Evolutionary conservation across 2,329 filamentous ascomycete genomes (phyloP).

Genomic region (Drechslerella dactyloides): DNA sequence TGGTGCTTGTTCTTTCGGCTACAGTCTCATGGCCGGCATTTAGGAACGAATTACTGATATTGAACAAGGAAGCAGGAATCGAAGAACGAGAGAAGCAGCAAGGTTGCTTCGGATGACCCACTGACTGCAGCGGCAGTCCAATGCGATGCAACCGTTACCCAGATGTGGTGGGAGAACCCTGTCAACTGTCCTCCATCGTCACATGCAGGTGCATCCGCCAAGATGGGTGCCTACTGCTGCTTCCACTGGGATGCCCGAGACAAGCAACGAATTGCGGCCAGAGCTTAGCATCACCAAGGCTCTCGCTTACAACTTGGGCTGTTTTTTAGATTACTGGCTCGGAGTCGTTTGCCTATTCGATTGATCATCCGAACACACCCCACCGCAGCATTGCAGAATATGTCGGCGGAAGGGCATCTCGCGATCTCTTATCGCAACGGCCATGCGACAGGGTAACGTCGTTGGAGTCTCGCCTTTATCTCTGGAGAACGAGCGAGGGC

Average conservation of each 20-base stretch:
- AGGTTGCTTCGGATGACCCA: conserved; percentile 49
- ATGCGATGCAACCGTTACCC: conserved; percentile 51
- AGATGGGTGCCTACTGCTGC: conserved; percentile 38
- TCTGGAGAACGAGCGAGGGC: conserved; percentile 28
- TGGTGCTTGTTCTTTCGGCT: no score
- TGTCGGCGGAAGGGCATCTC: conserved; percentile 21
- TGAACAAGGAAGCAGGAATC: conserved; percentile 28
- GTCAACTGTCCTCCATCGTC: conserved; percentile 26
- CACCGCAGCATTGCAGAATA: not conserved
- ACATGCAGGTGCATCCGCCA: conserved; percentile 38
- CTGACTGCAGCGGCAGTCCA: conserved; percentile 23
- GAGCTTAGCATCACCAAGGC: not conserved
- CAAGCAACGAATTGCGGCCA: conserved; percentile 20
- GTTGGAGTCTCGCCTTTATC: conserved; percentile 44
- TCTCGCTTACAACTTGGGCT: not conserved
- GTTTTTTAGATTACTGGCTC: not conserved
- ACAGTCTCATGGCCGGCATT: no score
- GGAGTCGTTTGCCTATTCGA: conserved; percentile 17
- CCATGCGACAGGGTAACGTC: conserved; percentile 32
- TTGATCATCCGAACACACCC: conserved; percentile 6
- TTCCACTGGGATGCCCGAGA: conserved; percentile 23
- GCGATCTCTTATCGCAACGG: conserved; percentile 20
- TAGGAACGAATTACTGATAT: not conserved
- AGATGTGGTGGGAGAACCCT: conserved; percentile 30
- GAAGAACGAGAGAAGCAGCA: conserved; percentile 44